Percentiles rank a stretch among this genome's conserved stretches.
Conservation (phyloP, 768 basidiomycete species). For the Psilocybe sp. region DNA sequence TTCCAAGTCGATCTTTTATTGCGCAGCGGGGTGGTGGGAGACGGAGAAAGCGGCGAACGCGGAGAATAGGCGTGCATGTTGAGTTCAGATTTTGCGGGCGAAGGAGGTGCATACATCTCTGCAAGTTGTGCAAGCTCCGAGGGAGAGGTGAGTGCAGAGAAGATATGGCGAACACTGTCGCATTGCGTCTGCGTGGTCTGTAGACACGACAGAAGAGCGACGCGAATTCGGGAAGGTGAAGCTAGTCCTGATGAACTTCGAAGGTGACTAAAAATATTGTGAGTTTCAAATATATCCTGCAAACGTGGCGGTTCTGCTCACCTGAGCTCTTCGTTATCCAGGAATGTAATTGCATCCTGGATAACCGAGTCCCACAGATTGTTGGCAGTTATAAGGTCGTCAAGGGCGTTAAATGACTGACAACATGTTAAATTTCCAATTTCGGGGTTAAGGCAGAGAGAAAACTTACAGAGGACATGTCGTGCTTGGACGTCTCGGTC, state of each 20-base stretch:
- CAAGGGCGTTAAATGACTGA: conserved; percentile 66
- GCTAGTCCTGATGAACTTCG: conserved; percentile 43
- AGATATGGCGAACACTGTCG: conserved; percentile 76
- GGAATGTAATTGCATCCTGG: conserved; percentile 59
- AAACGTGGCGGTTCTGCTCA: conserved; percentile 22
- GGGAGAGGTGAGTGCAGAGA: conserved; percentile 73
- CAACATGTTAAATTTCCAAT: conserved; percentile 1
- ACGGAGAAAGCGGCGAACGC: conserved; percentile 31
- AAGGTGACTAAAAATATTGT: conserved; percentile 4
- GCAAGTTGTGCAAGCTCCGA: conserved; percentile 71
- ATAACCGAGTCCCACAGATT: conserved; percentile 73
- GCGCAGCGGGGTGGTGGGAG: conserved; percentile 20
- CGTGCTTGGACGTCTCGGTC: conserved; percentile 37
- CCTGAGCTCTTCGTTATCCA: conserved; percentile 74
- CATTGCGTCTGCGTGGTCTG: conserved; percentile 77
- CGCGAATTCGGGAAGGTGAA: conserved; percentile 57
- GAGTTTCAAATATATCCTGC: conserved; percentile 1
- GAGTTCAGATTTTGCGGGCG: conserved; percentile 39
- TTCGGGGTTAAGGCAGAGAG: conserved; percentile 1
- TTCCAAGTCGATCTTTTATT: conserved; percentile 76
- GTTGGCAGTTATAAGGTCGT: conserved; percentile 66
- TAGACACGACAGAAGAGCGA: conserved; percentile 71
- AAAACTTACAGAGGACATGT: conserved; percentile 53
- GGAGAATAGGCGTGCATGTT: conserved; percentile 42
- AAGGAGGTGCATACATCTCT: conserved; percentile 88